A percentile compares a stretch with the other conserved stretches of the same genome.
These are phyloP conservation scores for Cicer arietinum DNA, from an alignment of 306 rosid species.

Conservation along the genomic window DNA sequence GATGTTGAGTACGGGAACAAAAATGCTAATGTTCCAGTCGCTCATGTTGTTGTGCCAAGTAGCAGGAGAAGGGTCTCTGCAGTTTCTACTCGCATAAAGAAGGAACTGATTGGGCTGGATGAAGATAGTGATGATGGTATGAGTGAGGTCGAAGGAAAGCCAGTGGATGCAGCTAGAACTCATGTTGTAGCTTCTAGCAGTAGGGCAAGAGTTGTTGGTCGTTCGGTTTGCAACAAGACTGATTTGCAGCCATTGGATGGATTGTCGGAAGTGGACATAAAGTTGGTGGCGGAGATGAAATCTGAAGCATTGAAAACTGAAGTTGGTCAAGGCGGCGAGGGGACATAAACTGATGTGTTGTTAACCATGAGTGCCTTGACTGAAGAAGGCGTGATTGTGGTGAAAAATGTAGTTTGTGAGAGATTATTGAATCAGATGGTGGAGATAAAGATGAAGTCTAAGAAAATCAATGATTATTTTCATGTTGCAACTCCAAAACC, in stretches of 20 bases:
- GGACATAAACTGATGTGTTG: conserved; percentile 64
- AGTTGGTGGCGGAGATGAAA: conserved; percentile 78
- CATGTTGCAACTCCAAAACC: conserved; percentile 82
- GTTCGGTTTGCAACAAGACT: conserved; percentile 69
- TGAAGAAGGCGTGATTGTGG: conserved; percentile 80
- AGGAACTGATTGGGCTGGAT: no score
- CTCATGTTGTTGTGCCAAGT: no score
- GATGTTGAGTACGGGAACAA: no score
- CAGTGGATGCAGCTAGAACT: no score
- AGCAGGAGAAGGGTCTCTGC: no score
- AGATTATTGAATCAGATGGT: conserved; percentile 78
- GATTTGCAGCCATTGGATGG: conserved; percentile 87
- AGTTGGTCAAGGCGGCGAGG: conserved; percentile 76
- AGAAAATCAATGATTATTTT: conserved; percentile 73
- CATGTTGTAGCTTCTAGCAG: no score
- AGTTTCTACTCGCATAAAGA: no score
- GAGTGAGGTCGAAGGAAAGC: no score
- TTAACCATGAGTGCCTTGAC: conserved; percentile 89
- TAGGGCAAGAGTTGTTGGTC: conserved; percentile 58
- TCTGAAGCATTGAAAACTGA: conserved; percentile 79
- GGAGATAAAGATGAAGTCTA: conserved; percentile 81
- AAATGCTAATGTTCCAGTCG: no score
- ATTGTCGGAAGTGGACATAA: conserved; percentile 76
- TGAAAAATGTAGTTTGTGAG: conserved; percentile 86
- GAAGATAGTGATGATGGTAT: no score